A percentile compares a stretch with the other conserved stretches of the same genome.
These are phyloP conservation scores for Venturia oleaginea DNA, from an alignment of 2,329 filamentous ascomycete species.

Conservation along the genomic window DNA sequence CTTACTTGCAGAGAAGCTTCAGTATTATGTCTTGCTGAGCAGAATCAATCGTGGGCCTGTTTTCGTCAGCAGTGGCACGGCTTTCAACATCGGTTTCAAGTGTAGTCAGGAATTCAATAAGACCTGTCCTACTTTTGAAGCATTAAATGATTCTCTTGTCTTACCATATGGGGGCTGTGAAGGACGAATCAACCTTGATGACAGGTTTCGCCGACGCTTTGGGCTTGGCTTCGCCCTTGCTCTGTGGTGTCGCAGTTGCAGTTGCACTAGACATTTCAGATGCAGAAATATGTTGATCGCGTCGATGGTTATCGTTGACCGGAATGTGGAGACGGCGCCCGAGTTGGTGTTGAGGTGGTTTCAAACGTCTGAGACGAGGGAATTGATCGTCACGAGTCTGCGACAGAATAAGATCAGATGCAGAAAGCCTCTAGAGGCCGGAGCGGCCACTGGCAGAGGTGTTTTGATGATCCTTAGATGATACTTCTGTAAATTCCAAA, in stretches of 20 bases:
- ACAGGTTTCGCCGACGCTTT: conserved; percentile 5
- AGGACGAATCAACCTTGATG: conserved; percentile 6
- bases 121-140: neutral
- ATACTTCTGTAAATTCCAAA: too few relatives aligned
- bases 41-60: conserved; percentile 1
- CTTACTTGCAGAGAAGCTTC: conserved; percentile 11
- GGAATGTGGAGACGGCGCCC: neutral
- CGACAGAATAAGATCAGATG: too few relatives aligned
- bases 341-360: too few relatives aligned
- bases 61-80: neutral
- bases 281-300: neutral
- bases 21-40: conserved; percentile 11
- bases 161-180: conserved; percentile 3
- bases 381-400: too few relatives aligned
- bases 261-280: neutral
- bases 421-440: too few relatives aligned
- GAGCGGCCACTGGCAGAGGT: too few relatives aligned
- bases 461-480: too few relatives aligned
- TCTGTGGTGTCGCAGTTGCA: neutral
- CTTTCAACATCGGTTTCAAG: neutral
- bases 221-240: neutral
- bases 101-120: neutral
- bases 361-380: neutral
- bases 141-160: neutral
- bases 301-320: neutral